A percentile compares a stretch with the other conserved stretches of the same genome.
These are phyloP conservation scores for Termitomyces sp. DNA, from an alignment of 768 basidiomycete genomes.

Conservation along the genomic window DNA sequence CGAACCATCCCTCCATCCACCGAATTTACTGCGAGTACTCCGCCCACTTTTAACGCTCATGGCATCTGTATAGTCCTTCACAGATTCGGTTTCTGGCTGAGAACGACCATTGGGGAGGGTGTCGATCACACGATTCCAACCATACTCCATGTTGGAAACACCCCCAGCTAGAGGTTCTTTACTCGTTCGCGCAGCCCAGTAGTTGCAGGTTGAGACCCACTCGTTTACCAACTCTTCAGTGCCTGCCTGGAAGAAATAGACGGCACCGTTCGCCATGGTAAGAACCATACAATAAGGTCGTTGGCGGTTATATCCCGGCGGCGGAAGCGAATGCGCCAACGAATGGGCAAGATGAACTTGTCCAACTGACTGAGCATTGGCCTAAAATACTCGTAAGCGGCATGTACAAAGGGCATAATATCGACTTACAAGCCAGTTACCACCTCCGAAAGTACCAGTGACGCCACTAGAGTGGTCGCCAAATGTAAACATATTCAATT, in stretches of 20 bases:
- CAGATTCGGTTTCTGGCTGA: constrained; percentile 55
- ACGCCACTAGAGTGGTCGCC: constrained; percentile 68
- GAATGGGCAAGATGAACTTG: constrained; percentile 84
- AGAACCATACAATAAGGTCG: constrained; percentile 95
- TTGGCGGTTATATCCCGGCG: constrained; percentile 88
- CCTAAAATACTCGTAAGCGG: constrained; percentile 39
- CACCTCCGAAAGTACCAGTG: constrained; percentile 80
- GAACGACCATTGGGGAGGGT: constrained; percentile 48
- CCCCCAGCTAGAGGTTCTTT: constrained; percentile 95
- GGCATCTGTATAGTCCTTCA: constrained; percentile 55
- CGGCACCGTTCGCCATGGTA: constrained; percentile 82
- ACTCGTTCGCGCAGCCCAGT: constrained; percentile 95
- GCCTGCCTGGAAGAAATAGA: constrained; percentile 98
- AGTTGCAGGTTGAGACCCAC: constrained; percentile 99
- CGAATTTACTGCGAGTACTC: constrained; percentile 72
- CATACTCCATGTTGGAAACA: constrained; percentile 99
- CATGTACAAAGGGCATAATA: neutral
- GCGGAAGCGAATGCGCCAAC: constrained; percentile 81
- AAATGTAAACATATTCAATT: constrained; percentile 95
- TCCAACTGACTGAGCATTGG: constrained; percentile 86
- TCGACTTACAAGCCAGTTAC: constrained; percentile 92
- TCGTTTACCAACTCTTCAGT: constrained; percentile 98
- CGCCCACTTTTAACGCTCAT: constrained; percentile 75
- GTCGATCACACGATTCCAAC: constrained; percentile 84
- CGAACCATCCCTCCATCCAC: constrained; percentile 62